Evolutionary conservation across 345 rosid species (phyloP).

Genomic region (Angophora floribunda): DNA sequence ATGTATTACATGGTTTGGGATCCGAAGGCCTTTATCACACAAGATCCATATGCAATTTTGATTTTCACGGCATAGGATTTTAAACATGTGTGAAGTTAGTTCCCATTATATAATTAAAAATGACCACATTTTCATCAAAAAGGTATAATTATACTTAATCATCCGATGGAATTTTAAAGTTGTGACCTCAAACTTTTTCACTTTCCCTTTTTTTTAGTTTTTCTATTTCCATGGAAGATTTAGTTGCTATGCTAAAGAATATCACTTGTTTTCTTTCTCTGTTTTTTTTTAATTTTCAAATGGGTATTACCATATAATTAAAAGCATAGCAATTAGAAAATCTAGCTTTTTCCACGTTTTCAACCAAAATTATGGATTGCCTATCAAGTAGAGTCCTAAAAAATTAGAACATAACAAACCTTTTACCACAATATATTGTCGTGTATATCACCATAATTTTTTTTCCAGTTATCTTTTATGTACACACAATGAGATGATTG

Average conservation of each 20-base stretch:
- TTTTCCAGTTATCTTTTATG: not conserved
- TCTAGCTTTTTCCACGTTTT: not conserved
- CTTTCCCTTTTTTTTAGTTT: not conserved
- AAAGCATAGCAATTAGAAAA: not conserved
- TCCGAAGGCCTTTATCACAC: not conserved
- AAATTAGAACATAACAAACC: not conserved
- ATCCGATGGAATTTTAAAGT: not conserved
- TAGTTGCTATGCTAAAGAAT: not conserved
- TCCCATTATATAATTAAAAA: not conserved
- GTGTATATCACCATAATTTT: not conserved
- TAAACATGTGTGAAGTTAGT: not conserved
- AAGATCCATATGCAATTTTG: rapidly evolving
- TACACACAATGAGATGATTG: not conserved
- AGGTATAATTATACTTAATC: not conserved
- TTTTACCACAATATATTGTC: not conserved
- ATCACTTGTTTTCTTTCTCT: not conserved
- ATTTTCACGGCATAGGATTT: not conserved
- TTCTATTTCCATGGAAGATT: not conserved
- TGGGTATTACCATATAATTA: not conserved
- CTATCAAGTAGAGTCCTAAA: not conserved
- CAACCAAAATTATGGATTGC: not conserved
- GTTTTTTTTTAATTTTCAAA: not conserved
- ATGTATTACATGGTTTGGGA: not conserved
- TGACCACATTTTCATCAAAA: not conserved
- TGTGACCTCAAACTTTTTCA: not conserved